Percentiles rank a stretch among this genome's conserved stretches.
phyloP scores from a whole-genome alignment of 345 rosid species.

The Melaleuca quinquenervia region DNA sequence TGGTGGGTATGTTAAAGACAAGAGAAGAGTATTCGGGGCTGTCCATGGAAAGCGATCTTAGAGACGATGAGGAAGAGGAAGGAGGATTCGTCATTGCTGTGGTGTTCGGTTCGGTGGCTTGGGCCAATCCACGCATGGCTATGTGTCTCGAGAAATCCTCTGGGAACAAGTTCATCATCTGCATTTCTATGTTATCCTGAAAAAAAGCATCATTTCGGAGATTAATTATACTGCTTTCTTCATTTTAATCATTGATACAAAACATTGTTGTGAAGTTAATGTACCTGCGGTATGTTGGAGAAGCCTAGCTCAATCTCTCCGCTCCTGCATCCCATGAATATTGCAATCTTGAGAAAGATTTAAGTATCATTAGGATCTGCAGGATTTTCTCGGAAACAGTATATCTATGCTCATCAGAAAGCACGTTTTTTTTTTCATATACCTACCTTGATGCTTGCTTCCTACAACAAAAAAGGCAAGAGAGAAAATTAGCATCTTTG shows the following conservation, averaged over 20 bases:
- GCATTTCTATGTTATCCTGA: conserved; percentile 47
- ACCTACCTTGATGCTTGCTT: conserved; percentile 73
- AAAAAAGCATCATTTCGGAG: not conserved
- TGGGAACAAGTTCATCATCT: conserved; percentile 43
- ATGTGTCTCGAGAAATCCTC: conserved; percentile 34
- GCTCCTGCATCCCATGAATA: conserved; percentile 70
- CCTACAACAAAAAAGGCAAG: conserved; percentile 24
- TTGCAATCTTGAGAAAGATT: conserved; percentile 31
- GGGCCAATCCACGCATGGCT: conserved; percentile 22
- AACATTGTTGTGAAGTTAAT: not conserved
- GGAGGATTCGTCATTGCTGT: not conserved
- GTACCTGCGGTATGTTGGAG: conserved; percentile 38
- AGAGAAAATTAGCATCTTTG: not conserved
- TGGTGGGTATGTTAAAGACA: conserved; percentile 27
- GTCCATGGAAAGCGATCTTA: conserved; percentile 49
- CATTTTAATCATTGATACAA: not conserved
- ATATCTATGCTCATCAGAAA: not conserved
- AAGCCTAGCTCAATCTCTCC: conserved; percentile 90
- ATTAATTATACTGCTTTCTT: not conserved
- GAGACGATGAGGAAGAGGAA: conserved; percentile 67
- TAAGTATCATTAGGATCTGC: not conserved
- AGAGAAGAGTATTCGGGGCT: conserved; percentile 60
- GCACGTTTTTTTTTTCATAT: not conserved
- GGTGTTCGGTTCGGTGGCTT: conserved; percentile 5
- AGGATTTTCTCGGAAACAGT: not conserved